Percentiles rank a stretch among this genome's conserved stretches.
Conservation (phyloP, 129 eudicot genomes). For the Helianthus annuus region HanXRQr2.0-SUNRISE NC_035433.2:104115313-104115812, state of each 20-base stretch:
- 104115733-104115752: too few species aligned
- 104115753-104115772: too few species aligned
- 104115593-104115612: background rate
- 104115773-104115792: too few species aligned
- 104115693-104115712: too few species aligned
- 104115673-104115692: too few species aligned
- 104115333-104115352: slow-evolving; percentile 51
- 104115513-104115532: slow-evolving; percentile 48
- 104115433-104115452: slow-evolving; percentile 41
- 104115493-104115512: slow-evolving; percentile 71
- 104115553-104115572: too few species aligned
- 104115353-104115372: slow-evolving; percentile 51
- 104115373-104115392: slow-evolving; percentile 44
- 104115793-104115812: too few species aligned
- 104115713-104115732: too few species aligned
- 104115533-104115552: background rate
- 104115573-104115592: background rate
- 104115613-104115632: background rate
- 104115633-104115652: too few species aligned
- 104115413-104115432: slow-evolving; percentile 70
- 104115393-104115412: slow-evolving; percentile 74
- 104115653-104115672: too few species aligned
- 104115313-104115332: background rate
- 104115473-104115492: slow-evolving; percentile 69
- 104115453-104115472: slow-evolving; percentile 64